Percentiles rank a stretch among this genome's conserved stretches.
Conservation (phyloP, 768 basidiomycete species). For the Auricularia heimuer region DNA sequence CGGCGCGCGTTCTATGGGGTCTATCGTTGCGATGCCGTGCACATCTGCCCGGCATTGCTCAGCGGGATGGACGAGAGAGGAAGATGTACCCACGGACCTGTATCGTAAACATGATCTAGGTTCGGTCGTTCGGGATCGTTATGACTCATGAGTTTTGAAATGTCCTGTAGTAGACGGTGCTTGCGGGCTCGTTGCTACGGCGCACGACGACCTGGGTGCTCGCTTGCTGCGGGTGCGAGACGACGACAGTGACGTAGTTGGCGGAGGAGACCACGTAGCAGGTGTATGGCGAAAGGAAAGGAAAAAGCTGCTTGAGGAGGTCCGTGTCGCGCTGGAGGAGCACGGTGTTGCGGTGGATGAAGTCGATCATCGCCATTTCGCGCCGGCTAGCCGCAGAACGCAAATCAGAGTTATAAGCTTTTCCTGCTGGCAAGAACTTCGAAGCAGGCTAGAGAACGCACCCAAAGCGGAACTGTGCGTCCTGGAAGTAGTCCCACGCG, state of each 20-base stretch:
- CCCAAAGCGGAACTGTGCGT: not conserved
- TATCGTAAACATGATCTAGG: too few relatives aligned
- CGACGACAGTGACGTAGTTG: not conserved
- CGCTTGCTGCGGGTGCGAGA: not conserved
- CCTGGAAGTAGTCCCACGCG: constrained; percentile 1
- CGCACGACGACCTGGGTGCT: not conserved
- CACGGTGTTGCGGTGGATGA: not conserved
- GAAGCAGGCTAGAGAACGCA: not conserved
- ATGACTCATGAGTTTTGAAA: not conserved
- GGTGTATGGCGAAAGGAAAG: not conserved
- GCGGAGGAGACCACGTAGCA: not conserved
- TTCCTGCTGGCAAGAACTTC: too few relatives aligned
- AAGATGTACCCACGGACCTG: too few relatives aligned
- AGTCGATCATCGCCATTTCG: not conserved
- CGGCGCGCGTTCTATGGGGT: too few relatives aligned
- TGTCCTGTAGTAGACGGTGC: not conserved
- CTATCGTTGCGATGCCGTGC: too few relatives aligned
- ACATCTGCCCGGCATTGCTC: too few relatives aligned
- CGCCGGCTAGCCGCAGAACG: not conserved
- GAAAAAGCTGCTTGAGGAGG: constrained; percentile 1
- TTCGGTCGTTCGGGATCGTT: too few relatives aligned
- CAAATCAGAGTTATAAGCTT: too few relatives aligned
- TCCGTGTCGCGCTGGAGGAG: not conserved
- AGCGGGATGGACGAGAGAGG: too few relatives aligned
- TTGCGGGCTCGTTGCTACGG: not conserved